Evolutionary conservation across 768 basidiomycete genomes (phyloP), one percentile per base, ranked within the genome.

Genomic region (Cyclocybe aegerita): DNA sequence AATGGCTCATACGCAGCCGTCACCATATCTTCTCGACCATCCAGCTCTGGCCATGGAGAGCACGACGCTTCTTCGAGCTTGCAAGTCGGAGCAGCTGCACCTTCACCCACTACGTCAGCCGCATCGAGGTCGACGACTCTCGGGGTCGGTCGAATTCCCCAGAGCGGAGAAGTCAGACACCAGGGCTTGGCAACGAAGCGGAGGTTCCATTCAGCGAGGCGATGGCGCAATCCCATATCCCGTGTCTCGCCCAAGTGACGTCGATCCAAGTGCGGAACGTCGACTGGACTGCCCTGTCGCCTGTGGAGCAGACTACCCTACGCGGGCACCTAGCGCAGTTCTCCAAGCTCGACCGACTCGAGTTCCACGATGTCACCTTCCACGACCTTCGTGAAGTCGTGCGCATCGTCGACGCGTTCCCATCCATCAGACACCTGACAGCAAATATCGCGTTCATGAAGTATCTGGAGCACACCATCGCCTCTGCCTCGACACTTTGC

Each of bases 1-100:
- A 63, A 50, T 71, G 69, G 68, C 53, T 68, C 32, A 50, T 56
- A 14, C 60, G 67, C 29, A 65, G 65, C 50, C 63, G 68, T 4
- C 57, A 61, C 52, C 67, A 68, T 52, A 48, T 66, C 8, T 70
- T 71, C 53, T 59, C 58, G 7, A 65, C 62, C 9, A 54, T 66
- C 1, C 64, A 64, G 15, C 61, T 68, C 11, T 62, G 63, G 63
- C 65, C 65, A 7, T 65, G 63, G 61, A 59, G 65, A 4, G 53
- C 56, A 12, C 49, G 48, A 11, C 45, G 48, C 9, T 66, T 68
- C 57, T 51, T 64, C 38, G 52, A 61, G 30, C 60, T 68, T 16
- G 56, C 57, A 4, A 35, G 30, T 5, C 55, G 60, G 23, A 23
- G 32, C 8, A 15, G 39, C 7, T 66, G 65, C 52, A 68, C 64